These are phyloP conservation scores for Olyra latifolia DNA, from an alignment of 176 grass and related monocot genomes.

Conservation along the genomic window DNA sequence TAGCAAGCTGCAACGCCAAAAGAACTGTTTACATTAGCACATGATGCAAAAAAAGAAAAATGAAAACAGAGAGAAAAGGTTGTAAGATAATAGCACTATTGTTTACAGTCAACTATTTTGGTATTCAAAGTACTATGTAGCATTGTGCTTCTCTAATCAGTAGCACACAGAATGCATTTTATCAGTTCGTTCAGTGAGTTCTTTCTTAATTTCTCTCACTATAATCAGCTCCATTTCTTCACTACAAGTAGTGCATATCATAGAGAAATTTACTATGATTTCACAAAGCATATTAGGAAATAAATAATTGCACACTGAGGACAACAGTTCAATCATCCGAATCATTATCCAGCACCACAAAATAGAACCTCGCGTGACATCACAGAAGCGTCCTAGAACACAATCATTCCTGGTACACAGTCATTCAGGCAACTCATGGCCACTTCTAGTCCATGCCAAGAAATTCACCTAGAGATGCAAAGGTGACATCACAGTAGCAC, in stretches of 20 bases:
- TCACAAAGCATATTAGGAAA: background rate
- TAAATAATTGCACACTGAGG: background rate
- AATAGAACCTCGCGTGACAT: background rate
- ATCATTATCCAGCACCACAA: background rate
- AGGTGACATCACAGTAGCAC: background rate
- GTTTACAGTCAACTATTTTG: background rate
- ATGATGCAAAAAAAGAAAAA: background rate
- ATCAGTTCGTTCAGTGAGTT: background rate
- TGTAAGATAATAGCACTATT: background rate
- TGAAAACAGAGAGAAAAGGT: background rate
- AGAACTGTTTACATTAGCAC: slow-evolving; percentile 6
- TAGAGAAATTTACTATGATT: slow-evolving; percentile 1
- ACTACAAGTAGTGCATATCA: background rate
- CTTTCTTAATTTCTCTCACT: background rate
- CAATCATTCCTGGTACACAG: background rate
- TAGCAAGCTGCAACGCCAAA: slow-evolving; percentile 58
- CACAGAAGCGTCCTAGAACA: background rate
- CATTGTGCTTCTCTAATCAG: background rate
- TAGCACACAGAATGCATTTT: background rate
- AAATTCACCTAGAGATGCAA: background rate
- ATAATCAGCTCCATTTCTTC: background rate
- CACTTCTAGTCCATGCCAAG: background rate
- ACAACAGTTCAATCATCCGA: background rate
- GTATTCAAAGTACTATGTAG: background rate
- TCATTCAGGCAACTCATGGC: background rate